Base-by-base conservation (phyloP, 257 asterid species). In the Solanum sejunctum region DNA sequence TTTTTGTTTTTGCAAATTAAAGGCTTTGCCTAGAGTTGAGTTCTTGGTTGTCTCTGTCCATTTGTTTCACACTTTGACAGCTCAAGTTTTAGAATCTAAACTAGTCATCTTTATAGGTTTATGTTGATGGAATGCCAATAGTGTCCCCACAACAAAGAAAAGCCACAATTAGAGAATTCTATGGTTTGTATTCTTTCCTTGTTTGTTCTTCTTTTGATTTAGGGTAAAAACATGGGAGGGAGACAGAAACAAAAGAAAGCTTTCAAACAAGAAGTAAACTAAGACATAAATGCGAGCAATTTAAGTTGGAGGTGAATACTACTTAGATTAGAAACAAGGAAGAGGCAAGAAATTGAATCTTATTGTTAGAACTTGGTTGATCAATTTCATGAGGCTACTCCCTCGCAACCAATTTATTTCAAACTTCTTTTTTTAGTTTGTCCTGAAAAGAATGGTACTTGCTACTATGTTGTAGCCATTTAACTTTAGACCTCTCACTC, bases 151-250 rank as follows among this genome's bases (percentile, higher is more conserved):
- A 90, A 86, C 94, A 92, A 83, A 89, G 97, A 70, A 90, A 80
- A 83, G 97, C 97, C 52, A 84, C 91, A 23, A 89, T 92, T 15
- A 69, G 85, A 73, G 93, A 93, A 83, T 93, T 93, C 86, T 91
- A 93, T 18, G 92, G 97, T 90, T 80, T 81, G 81, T 80, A 26
- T 60, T 39, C 57, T 80, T 78, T 84, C 83, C 16, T 72, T 28
- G 61, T 16, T 81, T 26, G 32, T 72, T 72, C 41, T 73, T 57
- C 18, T 26, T 82, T 67, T 39, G 66, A 41, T 66, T 11, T 60
- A 26, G 41, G 55, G 12, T 80, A 55, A 18, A 26, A 32, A 3
- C 54, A 12, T 28, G 60, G 41, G 43, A 12, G 21, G 43, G 60
- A 47, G 21, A 13, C 23, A 13, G 61, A 47, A 75, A 49, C 61